Conservation (phyloP, 306 rosid species). For the Macrotyloma uniflorum region DNA sequence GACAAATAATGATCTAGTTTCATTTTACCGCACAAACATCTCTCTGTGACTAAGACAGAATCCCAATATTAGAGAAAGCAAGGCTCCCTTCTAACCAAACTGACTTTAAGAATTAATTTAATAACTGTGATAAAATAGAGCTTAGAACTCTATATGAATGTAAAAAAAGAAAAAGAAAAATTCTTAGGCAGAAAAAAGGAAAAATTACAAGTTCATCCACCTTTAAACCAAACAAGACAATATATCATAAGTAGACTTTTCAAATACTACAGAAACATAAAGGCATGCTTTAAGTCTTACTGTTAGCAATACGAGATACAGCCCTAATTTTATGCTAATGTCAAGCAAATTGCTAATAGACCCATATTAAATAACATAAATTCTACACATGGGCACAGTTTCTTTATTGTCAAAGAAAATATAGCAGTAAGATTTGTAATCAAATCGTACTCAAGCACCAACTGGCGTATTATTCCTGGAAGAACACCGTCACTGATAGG, state of each 20-base stretch:
- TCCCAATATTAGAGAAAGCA: slow-evolving; percentile 19
- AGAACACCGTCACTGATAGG: slow-evolving; percentile 75
- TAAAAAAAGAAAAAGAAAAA: not conserved
- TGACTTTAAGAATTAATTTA: slow-evolving; percentile 26
- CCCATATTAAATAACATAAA: slow-evolving; percentile 4
- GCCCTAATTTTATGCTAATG: slow-evolving; percentile 12
- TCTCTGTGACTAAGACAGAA: not conserved
- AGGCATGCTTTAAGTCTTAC: not conserved
- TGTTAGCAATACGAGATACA: slow-evolving; percentile 21
- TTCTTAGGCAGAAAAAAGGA: not conserved
- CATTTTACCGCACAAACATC: slow-evolving; percentile 19
- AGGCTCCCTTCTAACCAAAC: slow-evolving; percentile 14
- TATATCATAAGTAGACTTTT: slow-evolving; percentile 15
- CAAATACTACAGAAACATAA: slow-evolving; percentile 30
- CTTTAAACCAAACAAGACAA: slow-evolving; percentile 3
- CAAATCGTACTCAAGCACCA: slow-evolving; percentile 74
- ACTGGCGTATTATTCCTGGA: slow-evolving; percentile 81
- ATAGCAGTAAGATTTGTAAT: not conserved
- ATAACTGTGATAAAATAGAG: slow-evolving; percentile 10
- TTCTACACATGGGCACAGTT: not conserved
- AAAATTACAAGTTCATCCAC: slow-evolving; percentile 11
- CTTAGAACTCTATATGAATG: not conserved
- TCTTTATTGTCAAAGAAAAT: slow-evolving; percentile 17
- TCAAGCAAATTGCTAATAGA: slow-evolving; percentile 17
- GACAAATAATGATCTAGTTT: slow-evolving; percentile 29